These are phyloP conservation scores for Fusarium siculi DNA, from an alignment of 2,329 filamentous ascomycete genomes.

Conservation along the genomic window DNA sequence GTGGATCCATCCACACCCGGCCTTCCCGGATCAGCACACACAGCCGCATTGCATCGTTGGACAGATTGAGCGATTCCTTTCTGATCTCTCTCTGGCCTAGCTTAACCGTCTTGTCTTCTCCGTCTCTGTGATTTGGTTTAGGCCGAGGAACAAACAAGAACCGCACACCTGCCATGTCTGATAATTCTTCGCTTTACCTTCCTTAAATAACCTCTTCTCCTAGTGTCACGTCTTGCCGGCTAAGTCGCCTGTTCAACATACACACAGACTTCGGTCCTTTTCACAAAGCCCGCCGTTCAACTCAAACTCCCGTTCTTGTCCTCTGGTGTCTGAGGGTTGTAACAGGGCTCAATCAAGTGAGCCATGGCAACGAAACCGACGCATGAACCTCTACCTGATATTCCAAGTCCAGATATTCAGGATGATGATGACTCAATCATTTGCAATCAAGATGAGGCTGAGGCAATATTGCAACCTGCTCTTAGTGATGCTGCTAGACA, in stretches of 20 bases:
- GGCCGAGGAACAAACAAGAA: constrained; percentile 23
- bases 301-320: background rate
- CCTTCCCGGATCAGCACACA: constrained; percentile 40
- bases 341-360: background rate
- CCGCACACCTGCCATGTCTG: constrained; percentile 17
- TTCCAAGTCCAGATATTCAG: constrained; percentile 9
- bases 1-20: constrained; percentile 41
- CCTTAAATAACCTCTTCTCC: constrained; percentile 17
- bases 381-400: constrained; percentile 6
- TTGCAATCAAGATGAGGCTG: constrained; percentile 64
- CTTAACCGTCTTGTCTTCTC: constrained; percentile 25
- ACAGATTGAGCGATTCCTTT: constrained; percentile 13
- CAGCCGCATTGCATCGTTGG: constrained; percentile 21
- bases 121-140: constrained; percentile 10
- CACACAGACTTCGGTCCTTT: constrained; percentile 10
- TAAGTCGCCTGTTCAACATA: constrained; percentile 8
- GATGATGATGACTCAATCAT: constrained; percentile 42
- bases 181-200: constrained; percentile 14
- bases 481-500: constrained; percentile 67
- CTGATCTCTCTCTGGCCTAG: constrained; percentile 20
- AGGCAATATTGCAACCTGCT: constrained; percentile 68
- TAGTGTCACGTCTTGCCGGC: background rate
- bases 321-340: background rate
- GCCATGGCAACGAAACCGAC: constrained; percentile 22
- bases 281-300: background rate